phyloP scores from a whole-genome alignment of 257 asterid species.

The Capsicum pubescens region DNA sequence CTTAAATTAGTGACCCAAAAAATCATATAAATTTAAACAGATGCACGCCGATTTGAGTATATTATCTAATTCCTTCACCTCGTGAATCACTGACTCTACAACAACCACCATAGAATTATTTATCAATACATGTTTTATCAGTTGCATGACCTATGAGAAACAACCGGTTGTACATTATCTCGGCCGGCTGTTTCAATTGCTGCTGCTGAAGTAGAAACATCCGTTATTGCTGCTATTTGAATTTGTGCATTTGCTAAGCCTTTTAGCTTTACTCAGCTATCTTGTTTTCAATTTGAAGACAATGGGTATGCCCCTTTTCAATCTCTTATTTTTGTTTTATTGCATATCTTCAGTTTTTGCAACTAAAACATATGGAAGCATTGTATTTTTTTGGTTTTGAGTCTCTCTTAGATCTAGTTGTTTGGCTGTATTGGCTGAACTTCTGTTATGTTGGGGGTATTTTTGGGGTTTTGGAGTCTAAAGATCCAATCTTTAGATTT shows the following conservation, averaged over 20 bases:
- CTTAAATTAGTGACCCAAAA: no score
- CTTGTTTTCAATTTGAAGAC: constrained; percentile 36
- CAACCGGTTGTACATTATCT: no score
- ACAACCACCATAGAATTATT: no score
- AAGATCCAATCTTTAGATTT: constrained; percentile 8
- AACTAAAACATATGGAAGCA: not conserved
- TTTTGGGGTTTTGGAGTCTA: not conserved
- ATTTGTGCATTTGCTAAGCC: constrained; percentile 28
- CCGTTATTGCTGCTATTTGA: not conserved
- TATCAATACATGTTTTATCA: no score
- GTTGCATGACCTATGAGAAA: no score
- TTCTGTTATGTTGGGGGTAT: not conserved
- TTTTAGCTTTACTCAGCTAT: constrained; percentile 32
- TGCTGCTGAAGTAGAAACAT: no score
- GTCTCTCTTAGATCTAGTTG: constrained; percentile 46
- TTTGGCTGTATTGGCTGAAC: constrained; percentile 26
- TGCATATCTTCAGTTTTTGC: no score
- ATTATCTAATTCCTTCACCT: no score
- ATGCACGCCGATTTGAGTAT: no score
- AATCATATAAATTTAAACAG: no score
- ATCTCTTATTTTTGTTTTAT: not conserved
- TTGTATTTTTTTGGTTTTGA: constrained; percentile 25
- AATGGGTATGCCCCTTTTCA: constrained; percentile 44
- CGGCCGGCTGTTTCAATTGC: no score
- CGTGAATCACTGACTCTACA: no score